Percentiles rank a stretch among this genome's conserved stretches.
Evolutionary conservation across 768 basidiomycete species (phyloP).

Genomic region (Mycena olivaceomarginata): DNA sequence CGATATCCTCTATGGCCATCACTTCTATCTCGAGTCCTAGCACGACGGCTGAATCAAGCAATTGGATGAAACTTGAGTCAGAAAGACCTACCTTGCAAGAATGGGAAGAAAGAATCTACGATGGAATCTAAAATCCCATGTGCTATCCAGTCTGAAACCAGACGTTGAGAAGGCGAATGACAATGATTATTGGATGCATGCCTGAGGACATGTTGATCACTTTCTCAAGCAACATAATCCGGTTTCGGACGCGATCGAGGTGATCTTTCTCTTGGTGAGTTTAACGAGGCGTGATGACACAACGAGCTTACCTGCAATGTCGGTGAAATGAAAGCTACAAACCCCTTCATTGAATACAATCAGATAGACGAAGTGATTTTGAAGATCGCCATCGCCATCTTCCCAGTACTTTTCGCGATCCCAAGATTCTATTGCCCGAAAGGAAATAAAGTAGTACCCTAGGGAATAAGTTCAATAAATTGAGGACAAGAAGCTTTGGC

Average conservation of each 20-base stretch:
- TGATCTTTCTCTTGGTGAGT: constrained; percentile 71
- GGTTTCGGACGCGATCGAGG: constrained; percentile 82
- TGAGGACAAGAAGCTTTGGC: no score
- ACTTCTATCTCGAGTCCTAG: constrained; percentile 90
- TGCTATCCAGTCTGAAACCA: constrained; percentile 89
- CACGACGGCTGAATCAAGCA: background rate
- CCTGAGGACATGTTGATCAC: constrained; percentile 84
- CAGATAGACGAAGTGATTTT: constrained; percentile 74
- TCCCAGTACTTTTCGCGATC: constrained; percentile 50
- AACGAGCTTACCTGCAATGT: constrained; percentile 77
- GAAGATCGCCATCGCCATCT: constrained; percentile 40
- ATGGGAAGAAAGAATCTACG: constrained; percentile 94
- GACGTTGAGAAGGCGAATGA: background rate
- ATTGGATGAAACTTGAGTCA: background rate
- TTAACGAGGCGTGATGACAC: background rate
- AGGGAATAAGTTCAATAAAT: no score
- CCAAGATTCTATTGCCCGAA: constrained; percentile 85
- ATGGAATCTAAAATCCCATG: constrained; percentile 95
- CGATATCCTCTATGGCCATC: constrained; percentile 82
- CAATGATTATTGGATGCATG: constrained; percentile 51
- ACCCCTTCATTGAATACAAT: constrained; percentile 94
- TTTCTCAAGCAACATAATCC: constrained; percentile 78
- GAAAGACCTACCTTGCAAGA: constrained; percentile 61
- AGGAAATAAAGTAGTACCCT: constrained; percentile 90
- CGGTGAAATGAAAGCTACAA: constrained; percentile 91